phyloP scores from a whole-genome alignment of 192 early-diverging fungal species.

The Lobosporangium transversale region DNA sequence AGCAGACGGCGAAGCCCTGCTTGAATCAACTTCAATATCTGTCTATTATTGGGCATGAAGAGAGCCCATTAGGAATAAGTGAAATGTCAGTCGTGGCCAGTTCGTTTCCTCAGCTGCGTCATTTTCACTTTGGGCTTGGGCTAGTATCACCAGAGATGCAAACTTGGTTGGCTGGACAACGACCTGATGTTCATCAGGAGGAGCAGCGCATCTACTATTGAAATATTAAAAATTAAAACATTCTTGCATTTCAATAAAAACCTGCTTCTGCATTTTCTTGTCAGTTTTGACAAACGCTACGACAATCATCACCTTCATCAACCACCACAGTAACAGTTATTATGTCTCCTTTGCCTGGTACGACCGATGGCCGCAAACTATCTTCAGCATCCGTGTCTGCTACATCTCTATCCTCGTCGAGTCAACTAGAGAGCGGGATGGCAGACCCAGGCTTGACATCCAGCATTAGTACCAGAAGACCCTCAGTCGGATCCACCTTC shows the following conservation, averaged over 20 bases:
- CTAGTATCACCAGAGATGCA: neutral
- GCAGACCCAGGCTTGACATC: no score
- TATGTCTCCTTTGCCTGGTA: conserved; percentile 11
- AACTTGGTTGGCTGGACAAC: neutral
- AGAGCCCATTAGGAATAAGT: neutral
- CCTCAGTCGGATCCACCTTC: conserved; percentile 28
- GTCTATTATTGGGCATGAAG: neutral
- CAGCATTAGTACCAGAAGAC: conserved; percentile 13
- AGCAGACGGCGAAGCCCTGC: no score
- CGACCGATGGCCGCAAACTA: conserved; percentile 14
- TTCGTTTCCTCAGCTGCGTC: neutral
- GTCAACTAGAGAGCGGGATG: neutral
- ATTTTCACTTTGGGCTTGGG: conserved; percentile 14
- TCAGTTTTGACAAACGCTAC: no score
- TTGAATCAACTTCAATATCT: neutral
- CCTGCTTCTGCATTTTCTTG: no score
- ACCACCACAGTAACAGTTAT: neutral
- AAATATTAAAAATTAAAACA: no score
- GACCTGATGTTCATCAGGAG: conserved; percentile 3
- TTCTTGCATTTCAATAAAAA: no score
- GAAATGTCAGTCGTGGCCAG: neutral
- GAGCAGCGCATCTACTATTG: conserved; percentile 9
- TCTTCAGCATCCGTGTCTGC: conserved; percentile 6
- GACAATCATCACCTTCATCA: neutral
- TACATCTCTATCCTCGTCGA: conserved; percentile 2